A percentile compares a stretch with the other conserved stretches of the same genome.
phyloP scores from a whole-genome alignment of 2,329 filamentous ascomycete genomes.

The Xylaria hypoxylon region DNA sequence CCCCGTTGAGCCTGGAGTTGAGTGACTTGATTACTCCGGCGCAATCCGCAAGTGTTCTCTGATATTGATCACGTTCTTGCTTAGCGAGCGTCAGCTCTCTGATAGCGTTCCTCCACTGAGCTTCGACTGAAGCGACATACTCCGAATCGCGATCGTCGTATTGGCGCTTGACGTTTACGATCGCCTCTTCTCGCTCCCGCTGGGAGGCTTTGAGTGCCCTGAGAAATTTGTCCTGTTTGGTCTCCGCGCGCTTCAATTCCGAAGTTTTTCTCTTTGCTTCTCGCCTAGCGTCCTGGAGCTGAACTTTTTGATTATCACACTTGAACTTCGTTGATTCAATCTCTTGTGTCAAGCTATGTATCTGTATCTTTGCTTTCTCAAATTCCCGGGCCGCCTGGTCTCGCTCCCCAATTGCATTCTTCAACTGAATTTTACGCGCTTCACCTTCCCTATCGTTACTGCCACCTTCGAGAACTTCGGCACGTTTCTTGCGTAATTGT shows the following conservation, averaged over 20 bases:
- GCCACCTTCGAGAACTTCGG: not conserved
- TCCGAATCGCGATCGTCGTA: conserved; percentile 11
- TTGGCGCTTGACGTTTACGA: conserved; percentile 16
- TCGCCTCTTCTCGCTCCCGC: not conserved
- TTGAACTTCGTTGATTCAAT: conserved; percentile 1
- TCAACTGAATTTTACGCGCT: not conserved
- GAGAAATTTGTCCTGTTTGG: conserved; percentile 7
- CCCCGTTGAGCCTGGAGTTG: conserved; percentile 18
- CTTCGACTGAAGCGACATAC: conserved; percentile 5
- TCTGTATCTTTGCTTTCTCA: not conserved
- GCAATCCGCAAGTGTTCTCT: conserved; percentile 18
- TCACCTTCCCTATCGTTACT: not conserved
- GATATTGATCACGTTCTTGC: conserved; percentile 13
- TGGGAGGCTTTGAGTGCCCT: conserved; percentile 10
- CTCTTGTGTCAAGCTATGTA: not conserved
- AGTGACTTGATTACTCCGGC: conserved; percentile 7
- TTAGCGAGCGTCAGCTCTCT: conserved; percentile 9
- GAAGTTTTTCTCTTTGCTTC: not conserved
- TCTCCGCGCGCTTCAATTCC: not conserved
- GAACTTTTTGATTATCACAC: not conserved
- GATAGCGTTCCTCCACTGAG: conserved; percentile 7
- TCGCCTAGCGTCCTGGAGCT: not conserved
- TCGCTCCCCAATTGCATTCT: conserved; percentile 4
- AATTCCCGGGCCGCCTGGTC: conserved; percentile 8
- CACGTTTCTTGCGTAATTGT: conserved; percentile 1